Percentiles rank a stretch among this genome's conserved stretches.
Evolutionary conservation across 1,139 yeast genomes (phyloP).

Genomic region (Suhomyces bribrorum): DNA sequence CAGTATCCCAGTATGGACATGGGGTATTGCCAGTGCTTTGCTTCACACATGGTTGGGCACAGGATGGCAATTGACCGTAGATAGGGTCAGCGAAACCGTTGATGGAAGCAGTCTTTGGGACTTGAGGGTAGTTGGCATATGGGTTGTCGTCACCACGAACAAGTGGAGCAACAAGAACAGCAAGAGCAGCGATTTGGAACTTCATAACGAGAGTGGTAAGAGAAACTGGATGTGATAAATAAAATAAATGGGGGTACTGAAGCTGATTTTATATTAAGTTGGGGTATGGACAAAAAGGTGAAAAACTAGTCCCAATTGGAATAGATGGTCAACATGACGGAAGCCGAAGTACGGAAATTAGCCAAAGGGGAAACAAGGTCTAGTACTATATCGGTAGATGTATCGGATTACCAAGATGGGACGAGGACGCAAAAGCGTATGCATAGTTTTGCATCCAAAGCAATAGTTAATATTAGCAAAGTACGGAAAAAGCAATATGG

Average conservation of each 20-base stretch:
- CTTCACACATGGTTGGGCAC: slow-evolving; percentile 45
- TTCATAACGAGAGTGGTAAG: slow-evolving; percentile 21
- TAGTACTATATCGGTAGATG: background rate
- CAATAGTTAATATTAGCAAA: too few species aligned
- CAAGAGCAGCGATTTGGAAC: slow-evolving; percentile 19
- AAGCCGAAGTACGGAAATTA: background rate
- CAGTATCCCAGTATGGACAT: slow-evolving; percentile 59
- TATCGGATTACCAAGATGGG: background rate
- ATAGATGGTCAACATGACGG: background rate
- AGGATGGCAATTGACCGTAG: slow-evolving; percentile 38
- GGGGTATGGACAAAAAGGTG: too few species aligned
- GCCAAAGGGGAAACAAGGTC: background rate
- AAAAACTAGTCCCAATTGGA: background rate
- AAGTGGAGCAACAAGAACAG: slow-evolving; percentile 17
- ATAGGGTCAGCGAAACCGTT: slow-evolving; percentile 58
- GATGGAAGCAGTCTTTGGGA: slow-evolving; percentile 49
- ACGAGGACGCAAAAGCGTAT: too few species aligned
- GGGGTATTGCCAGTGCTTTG: slow-evolving; percentile 33
- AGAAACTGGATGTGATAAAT: slow-evolving; percentile 1
- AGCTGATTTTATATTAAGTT: background rate
- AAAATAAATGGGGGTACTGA: background rate
- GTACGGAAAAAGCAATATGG: too few species aligned
- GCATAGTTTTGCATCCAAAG: too few species aligned
- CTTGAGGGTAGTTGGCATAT: slow-evolving; percentile 46
- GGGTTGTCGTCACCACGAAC: slow-evolving; percentile 16